These are phyloP conservation scores for Yamadazyma triangularis DNA, from an alignment of 1,139 yeast genomes.

Conservation along the genomic window DNA sequence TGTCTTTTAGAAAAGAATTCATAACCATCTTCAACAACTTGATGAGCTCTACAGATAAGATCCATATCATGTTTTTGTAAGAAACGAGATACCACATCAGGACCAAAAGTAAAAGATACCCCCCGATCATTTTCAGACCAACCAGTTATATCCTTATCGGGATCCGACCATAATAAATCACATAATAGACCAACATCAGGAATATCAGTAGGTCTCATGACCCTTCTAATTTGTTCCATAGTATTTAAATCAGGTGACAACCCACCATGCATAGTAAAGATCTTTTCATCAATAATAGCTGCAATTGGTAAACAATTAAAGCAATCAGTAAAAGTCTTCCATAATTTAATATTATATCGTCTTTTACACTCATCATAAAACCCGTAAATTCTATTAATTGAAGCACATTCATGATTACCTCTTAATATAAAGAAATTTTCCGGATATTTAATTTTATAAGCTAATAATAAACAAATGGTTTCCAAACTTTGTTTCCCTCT, in stretches of 20 bases:
- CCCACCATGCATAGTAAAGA: constrained; percentile 99
- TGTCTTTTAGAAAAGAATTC: constrained; percentile 95
- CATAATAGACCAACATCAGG: constrained; percentile 95
- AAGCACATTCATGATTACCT: constrained; percentile 98
- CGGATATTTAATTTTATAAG: constrained; percentile 95
- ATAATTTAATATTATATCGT: constrained; percentile 92
- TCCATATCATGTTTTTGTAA: constrained; percentile 96
- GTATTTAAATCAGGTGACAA: constrained; percentile 93
- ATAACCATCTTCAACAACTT: constrained; percentile 98
- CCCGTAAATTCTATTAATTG: constrained; percentile 94
- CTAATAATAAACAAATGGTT: constrained; percentile 86
- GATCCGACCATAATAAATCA: constrained; percentile 97
- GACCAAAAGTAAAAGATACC: constrained; percentile 95
- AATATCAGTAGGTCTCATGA: constrained; percentile 98
- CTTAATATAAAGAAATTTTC: constrained; percentile 92
- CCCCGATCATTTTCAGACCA: constrained; percentile 99
- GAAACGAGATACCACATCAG: constrained; percentile 92
- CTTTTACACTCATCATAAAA: constrained; percentile 97
- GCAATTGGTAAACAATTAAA: constrained; percentile 98
- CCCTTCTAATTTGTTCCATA: constrained; percentile 97
- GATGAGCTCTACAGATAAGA: constrained; percentile 96
- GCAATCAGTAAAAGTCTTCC: constrained; percentile 98
- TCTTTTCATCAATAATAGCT: constrained; percentile 95
- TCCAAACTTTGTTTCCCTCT: constrained; percentile 97
- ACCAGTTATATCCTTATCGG: constrained; percentile 95